Percentiles rank a stretch among this genome's conserved stretches.
Evolutionary conservation across 1,139 yeast genomes (phyloP).

Genomic region (Hansenula sp.): DNA sequence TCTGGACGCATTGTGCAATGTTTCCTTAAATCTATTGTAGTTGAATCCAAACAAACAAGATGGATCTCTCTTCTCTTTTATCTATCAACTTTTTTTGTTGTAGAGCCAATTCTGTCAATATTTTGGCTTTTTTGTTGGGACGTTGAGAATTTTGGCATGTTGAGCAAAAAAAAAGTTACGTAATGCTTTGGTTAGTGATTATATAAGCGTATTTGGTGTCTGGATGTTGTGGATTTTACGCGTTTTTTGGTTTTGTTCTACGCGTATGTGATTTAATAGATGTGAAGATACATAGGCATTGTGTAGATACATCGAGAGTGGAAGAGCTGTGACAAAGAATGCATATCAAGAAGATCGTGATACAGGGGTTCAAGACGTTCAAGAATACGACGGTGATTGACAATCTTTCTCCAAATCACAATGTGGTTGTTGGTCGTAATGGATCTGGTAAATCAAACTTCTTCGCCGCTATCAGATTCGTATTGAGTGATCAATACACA

Average conservation of each 20-base stretch:
- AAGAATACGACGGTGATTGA: conserved; percentile 80
- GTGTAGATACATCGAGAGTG: too few species aligned
- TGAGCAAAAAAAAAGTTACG: too few species aligned
- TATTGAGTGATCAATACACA: conserved; percentile 84
- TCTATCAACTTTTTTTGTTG: too few species aligned
- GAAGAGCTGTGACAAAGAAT: too few species aligned
- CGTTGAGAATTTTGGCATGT: too few species aligned
- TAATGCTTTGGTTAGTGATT: too few species aligned
- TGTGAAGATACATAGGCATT: too few species aligned
- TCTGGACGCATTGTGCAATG: conserved; percentile 79
- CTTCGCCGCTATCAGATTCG: conserved; percentile 93
- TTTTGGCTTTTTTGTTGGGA: too few species aligned
- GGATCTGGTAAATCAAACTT: conserved; percentile 97
- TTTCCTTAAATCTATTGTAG: neutral
- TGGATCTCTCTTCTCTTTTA: too few species aligned
- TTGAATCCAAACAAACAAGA: too few species aligned
- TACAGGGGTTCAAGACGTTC: conserved; percentile 94
- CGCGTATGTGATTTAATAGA: too few species aligned
- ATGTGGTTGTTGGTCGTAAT: conserved; percentile 91
- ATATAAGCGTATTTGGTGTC: neutral
- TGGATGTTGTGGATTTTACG: neutral
- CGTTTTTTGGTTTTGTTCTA: neutral
- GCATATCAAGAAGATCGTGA: conserved; percentile 49
- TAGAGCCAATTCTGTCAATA: too few species aligned
- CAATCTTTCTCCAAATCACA: conserved; percentile 72